These are phyloP conservation scores for Aspergillus sojae DNA, from an alignment of 2,329 filamentous ascomycete genomes.

Conservation along the genomic window DNA sequence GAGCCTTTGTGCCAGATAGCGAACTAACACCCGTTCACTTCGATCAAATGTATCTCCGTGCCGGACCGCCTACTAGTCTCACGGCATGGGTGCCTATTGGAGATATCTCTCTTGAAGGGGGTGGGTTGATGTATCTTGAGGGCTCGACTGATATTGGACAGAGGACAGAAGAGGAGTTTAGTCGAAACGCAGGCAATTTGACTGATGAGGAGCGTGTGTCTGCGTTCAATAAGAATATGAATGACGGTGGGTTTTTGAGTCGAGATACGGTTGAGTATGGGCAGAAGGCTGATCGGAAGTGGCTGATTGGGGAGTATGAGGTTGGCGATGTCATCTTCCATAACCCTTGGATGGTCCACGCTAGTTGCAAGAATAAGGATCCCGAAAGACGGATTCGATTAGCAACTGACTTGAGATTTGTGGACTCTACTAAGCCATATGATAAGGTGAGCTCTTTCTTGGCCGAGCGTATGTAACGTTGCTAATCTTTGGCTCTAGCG, in stretches of 20 bases:
- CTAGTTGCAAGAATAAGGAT: conserved; percentile 3
- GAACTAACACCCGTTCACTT: conserved; percentile 39
- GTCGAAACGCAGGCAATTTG: not conserved
- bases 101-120: conserved; percentile 36
- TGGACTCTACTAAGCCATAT: conserved; percentile 1
- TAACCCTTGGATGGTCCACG: conserved; percentile 4
- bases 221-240: conserved; percentile 30
- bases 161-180: conserved; percentile 6
- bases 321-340: conserved; percentile 4
- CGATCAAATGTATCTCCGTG: conserved; percentile 42
- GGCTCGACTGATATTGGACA: conserved; percentile 7
- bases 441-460: not conserved
- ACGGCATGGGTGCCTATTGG: conserved; percentile 36
- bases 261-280: conserved; percentile 22
- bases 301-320: conserved; percentile 4
- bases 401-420: conserved; percentile 1
- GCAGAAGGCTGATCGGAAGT: not conserved
- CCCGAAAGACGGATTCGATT: not conserved
- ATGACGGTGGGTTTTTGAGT: conserved; percentile 15
- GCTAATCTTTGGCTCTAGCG: not conserved
- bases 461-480: too few relatives aligned
- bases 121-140: conserved; percentile 42
- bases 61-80: conserved; percentile 29
- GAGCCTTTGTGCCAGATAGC: conserved; percentile 36
- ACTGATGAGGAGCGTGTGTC: conserved; percentile 10